Base-by-base conservation (phyloP, 2,329 filamentous ascomycete species). In the Talaromyces marneffei region DNA sequence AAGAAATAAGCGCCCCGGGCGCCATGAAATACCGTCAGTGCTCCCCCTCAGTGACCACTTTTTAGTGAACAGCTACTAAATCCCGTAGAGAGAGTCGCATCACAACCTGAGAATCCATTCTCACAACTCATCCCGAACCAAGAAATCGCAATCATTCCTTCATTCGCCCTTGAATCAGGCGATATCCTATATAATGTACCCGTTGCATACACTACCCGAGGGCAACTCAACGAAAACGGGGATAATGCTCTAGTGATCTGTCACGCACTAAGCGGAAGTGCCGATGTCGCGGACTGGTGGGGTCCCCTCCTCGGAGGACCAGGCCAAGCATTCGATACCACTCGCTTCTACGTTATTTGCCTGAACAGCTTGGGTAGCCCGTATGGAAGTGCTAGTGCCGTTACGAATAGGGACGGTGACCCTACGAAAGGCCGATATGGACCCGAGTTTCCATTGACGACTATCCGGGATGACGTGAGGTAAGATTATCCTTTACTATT, bases 371-470 rank as follows among this genome's bases (percentile, higher is more conserved):
- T 84, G 63, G 82, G 82, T 3, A 83, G 80, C 64, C 81, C 81
- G 0, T 84, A 84, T 65, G 82, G 82, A 27, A 82, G 78, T 68
- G 80, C 80, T 5, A 83, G 80, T 63, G 79, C 81, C 8, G 76
- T 84, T 14, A 99, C 94, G 1, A 87, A 87, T 67, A 95, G 91
- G 74, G 88, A 97, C 70, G 92, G 92, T 14, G 85, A 95, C 68
- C 78, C 83, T 16, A 80, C 80, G 57, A 86, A 90, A 65, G 92
- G 85, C 18, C 84, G 85, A 67, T 99, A 99, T 71, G 94, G 94
- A 0, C 94, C 94, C 1, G 94, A 99, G 71, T 99, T 99, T 68
- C 94, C 94, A 52, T 79, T 99, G 65, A 97, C 94, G 0, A 97
- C 94, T 0, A 91, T 99, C 65, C 83, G 93, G 66, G 94, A 99